Evolutionary conservation across 2,329 filamentous ascomycete genomes (phyloP).

Genomic region (Diaporthe ampelina): DNA sequence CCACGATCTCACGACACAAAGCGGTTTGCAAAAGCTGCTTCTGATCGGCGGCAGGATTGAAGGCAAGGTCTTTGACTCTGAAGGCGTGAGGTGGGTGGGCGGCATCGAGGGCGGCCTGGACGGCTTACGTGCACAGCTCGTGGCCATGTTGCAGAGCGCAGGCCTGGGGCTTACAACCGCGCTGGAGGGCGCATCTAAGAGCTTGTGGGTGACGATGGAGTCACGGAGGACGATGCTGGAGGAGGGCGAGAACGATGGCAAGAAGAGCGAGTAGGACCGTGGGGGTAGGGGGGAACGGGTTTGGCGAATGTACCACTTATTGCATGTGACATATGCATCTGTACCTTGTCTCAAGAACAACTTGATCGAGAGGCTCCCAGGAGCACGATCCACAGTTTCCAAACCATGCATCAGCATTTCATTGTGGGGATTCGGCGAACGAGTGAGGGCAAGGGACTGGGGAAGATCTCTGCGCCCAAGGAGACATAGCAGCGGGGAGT

Average conservation of each 20-base stretch:
- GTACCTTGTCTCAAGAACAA: not conserved
- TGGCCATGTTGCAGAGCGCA: conserved; percentile 83
- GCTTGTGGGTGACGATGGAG: conserved; percentile 90
- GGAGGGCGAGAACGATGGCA: conserved; percentile 49
- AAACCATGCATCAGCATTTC: not conserved
- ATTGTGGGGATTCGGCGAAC: not conserved
- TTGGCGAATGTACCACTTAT: not conserved
- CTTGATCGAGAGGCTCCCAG: not conserved
- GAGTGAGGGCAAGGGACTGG: not conserved
- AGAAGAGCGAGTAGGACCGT: conserved; percentile 46
- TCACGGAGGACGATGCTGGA: conserved; percentile 85
- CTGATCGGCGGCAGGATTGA: conserved; percentile 90
- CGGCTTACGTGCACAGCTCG: conserved; percentile 84
- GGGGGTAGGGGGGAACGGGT: too few species aligned
- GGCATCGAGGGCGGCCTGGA: conserved; percentile 86
- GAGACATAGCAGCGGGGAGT: not conserved
- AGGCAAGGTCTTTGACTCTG: conserved; percentile 83
- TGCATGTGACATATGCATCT: not conserved
- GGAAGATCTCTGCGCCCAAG: not conserved
- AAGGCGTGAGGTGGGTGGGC: conserved; percentile 75
- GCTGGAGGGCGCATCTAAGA: conserved; percentile 85
- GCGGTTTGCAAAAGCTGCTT: conserved; percentile 87
- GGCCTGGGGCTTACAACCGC: conserved; percentile 82
- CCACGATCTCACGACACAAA: conserved; percentile 84
- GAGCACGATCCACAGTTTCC: not conserved